Evolutionary conservation across 2,329 filamentous ascomycete genomes (phyloP).

Genomic region (Spiromastix sp.): DNA sequence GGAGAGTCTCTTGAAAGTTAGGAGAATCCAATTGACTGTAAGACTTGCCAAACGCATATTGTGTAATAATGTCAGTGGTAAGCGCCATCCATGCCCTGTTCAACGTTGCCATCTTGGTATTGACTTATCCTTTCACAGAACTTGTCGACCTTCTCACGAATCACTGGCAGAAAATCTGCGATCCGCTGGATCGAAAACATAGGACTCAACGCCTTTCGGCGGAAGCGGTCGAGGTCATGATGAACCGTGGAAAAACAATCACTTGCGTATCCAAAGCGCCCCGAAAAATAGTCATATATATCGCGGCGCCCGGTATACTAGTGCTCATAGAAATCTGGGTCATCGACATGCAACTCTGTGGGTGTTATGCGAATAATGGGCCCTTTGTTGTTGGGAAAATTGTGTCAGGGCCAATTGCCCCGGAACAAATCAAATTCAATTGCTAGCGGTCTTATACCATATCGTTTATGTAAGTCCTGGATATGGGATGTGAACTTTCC

Average conservation of each 20-base stretch:
- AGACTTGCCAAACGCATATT: constrained; percentile 17
- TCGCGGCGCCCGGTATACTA: constrained; percentile 12
- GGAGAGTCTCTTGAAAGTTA: constrained; percentile 16
- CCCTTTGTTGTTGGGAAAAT: constrained; percentile 6
- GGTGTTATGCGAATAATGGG: constrained; percentile 15
- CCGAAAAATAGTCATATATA: constrained; percentile 15
- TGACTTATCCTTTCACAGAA: constrained; percentile 14
- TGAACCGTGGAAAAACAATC: constrained; percentile 19
- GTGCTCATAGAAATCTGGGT: constrained; percentile 13
- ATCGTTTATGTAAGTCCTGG: constrained; percentile 14
- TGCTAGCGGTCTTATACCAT: constrained; percentile 10
- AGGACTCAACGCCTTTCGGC: constrained; percentile 15
- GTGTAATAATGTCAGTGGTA: constrained; percentile 18
- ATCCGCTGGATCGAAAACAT: constrained; percentile 15
- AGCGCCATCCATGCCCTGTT: constrained; percentile 14
- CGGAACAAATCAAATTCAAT: neutral
- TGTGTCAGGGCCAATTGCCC: neutral
- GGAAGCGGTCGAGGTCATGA: constrained; percentile 14
- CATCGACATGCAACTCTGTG: constrained; percentile 14
- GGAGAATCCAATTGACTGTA: constrained; percentile 16
- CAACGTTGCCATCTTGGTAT: constrained; percentile 8
- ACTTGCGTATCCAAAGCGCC: constrained; percentile 15
- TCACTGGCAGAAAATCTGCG: constrained; percentile 14
- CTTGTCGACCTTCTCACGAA: constrained; percentile 14
- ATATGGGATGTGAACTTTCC: constrained; percentile 14